phyloP scores from a whole-genome alignment of 140 eudicot species.

The Senecio squalidus region DNA sequence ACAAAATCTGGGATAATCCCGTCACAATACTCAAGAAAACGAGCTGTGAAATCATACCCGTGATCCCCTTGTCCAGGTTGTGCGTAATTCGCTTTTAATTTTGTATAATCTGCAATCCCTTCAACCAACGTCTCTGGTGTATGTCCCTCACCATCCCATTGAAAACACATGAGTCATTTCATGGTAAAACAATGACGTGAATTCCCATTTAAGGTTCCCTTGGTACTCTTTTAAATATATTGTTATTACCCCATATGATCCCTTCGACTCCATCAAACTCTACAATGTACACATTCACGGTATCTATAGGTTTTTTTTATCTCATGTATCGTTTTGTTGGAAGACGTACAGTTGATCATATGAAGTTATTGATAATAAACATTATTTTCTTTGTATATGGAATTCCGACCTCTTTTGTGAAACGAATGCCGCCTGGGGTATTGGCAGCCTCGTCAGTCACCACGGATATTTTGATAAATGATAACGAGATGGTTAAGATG shows the following conservation, averaged over 20 bases:
- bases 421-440: constrained; percentile 8
- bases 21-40: constrained; percentile 44
- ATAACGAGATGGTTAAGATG: neutral
- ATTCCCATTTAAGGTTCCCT: constrained; percentile 22
- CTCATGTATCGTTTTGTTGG: constrained; percentile 7
- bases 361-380: constrained; percentile 8
- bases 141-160: constrained; percentile 12
- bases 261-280: constrained; percentile 15
- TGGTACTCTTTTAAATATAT: constrained; percentile 1
- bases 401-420: constrained; percentile 13
- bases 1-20: constrained; percentile 31
- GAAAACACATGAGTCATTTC: too few relatives aligned
- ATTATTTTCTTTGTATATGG: constrained; percentile 21
- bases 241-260: constrained; percentile 1
- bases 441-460: neutral
- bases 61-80: constrained; percentile 26
- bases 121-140: neutral
- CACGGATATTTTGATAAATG: neutral
- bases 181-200: constrained; percentile 20
- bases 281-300: neutral
- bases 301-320: constrained; percentile 6
- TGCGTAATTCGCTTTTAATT: constrained; percentile 12
- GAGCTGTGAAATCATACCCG: too few relatives aligned
- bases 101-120: too few relatives aligned
- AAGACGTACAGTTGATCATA: constrained; percentile 18